Percentiles rank a stretch among this genome's conserved stretches.
Conservation (phyloP, 176 grass and related monocot genomes). For the Oryza longistaminata region DNA sequence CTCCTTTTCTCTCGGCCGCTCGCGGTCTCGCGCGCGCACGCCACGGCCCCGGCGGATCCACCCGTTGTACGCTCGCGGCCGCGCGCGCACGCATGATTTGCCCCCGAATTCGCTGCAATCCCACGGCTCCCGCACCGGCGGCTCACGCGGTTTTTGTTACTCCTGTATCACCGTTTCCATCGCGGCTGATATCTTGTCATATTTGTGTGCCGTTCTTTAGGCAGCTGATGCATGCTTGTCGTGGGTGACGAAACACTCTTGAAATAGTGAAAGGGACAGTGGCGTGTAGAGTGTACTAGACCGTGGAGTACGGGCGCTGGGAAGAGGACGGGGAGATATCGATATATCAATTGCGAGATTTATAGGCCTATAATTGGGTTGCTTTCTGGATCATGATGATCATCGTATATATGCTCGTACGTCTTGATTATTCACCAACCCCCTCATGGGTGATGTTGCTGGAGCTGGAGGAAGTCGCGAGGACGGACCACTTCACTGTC, state of each 20-base stretch:
- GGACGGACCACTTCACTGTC: slow-evolving; percentile 34
- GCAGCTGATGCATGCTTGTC: no score
- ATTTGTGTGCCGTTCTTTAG: not conserved
- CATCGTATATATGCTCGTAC: not conserved
- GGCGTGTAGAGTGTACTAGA: not conserved
- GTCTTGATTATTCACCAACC: not conserved
- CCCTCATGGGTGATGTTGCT: not conserved
- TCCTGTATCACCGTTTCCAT: not conserved
- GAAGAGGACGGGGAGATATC: no score
- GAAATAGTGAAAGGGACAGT: not conserved
- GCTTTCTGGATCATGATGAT: not conserved
- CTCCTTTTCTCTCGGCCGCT: no score
- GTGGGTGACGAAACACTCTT: not conserved
- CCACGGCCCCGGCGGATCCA: not conserved
- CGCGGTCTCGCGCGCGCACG: not conserved
- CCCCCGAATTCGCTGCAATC: not conserved
- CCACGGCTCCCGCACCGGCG: no score
- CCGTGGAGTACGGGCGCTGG: no score
- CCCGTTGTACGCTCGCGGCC: not conserved
- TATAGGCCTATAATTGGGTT: not conserved
- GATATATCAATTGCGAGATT: not conserved
- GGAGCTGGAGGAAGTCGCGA: not conserved
- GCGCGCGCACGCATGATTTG: not conserved
- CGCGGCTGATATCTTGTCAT: no score
- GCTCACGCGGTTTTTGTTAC: not conserved